Conservation (phyloP, 192 early-diverging fungal species). For the Backusella sp. region DNA sequence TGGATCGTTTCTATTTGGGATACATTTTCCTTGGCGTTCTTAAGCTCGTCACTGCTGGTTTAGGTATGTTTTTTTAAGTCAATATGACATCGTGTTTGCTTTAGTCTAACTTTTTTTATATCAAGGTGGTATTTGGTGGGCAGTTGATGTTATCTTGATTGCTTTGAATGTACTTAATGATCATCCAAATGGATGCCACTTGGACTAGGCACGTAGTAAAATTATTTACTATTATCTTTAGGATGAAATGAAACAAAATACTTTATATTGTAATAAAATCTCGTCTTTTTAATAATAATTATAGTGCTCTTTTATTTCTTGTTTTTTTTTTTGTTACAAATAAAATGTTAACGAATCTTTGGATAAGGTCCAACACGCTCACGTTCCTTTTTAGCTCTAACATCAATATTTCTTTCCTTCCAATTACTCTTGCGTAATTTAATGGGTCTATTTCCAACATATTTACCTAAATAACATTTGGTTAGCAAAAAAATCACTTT, state of each 20-base stretch:
- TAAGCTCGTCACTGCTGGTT: slow-evolving; percentile 47
- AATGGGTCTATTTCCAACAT: slow-evolving; percentile 92
- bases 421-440: slow-evolving; percentile 91
- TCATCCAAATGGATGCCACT: slow-evolving; percentile 28
- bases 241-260: neutral
- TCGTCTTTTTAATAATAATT: too few species aligned
- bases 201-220: slow-evolving; percentile 1
- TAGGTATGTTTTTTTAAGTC: neutral
- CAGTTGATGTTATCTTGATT: slow-evolving; percentile 35
- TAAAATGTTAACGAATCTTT: slow-evolving; percentile 13
- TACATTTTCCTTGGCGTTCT: slow-evolving; percentile 46
- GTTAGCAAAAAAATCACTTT: too few species aligned
- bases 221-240: neutral
- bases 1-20: slow-evolving; percentile 56
- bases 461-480: slow-evolving; percentile 64
- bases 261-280: neutral
- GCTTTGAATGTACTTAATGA: slow-evolving; percentile 29
- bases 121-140: slow-evolving; percentile 45
- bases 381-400: slow-evolving; percentile 45
- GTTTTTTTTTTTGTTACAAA: neutral
- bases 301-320: neutral
- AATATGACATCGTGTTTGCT: too few species aligned
- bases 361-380: slow-evolving; percentile 37
- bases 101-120: neutral
- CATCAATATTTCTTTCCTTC: slow-evolving; percentile 86